A percentile compares a stretch with the other conserved stretches of the same genome.
Conservation (phyloP, 2,329 filamentous ascomycete species). For the Colletotrichum simmondsii region DNA sequence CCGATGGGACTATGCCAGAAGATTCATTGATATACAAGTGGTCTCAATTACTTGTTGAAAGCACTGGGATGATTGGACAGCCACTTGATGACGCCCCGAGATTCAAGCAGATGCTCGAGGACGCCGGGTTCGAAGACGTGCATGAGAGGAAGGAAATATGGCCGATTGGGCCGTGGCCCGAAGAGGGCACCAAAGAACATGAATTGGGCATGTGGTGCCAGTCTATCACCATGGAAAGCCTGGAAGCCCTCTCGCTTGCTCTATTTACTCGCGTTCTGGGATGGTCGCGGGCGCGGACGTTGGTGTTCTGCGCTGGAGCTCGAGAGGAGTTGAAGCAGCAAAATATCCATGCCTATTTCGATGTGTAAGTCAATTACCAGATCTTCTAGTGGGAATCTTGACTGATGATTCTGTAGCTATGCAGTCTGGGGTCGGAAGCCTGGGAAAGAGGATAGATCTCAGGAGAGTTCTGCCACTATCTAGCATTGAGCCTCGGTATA, state of each 20-base stretch:
- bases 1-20: background rate
- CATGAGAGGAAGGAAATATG: slow-evolving; percentile 43
- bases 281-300: slow-evolving; percentile 45
- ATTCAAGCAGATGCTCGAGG: slow-evolving; percentile 34
- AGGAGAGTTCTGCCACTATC: too few relatives aligned
- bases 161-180: slow-evolving; percentile 49
- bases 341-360: slow-evolving; percentile 49
- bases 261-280: slow-evolving; percentile 46
- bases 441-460: too few relatives aligned
- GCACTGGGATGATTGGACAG: background rate
- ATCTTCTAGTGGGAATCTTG: too few relatives aligned
- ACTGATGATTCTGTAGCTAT: background rate
- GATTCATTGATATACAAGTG: slow-evolving; percentile 28
- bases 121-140: slow-evolving; percentile 47
- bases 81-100: background rate
- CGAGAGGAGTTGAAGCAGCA: slow-evolving; percentile 44
- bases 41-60: slow-evolving; percentile 36
- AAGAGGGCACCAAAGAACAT: slow-evolving; percentile 43
- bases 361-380: slow-evolving; percentile 43
- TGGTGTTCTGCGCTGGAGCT: slow-evolving; percentile 46
- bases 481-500: too few relatives aligned
- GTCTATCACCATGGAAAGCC: slow-evolving; percentile 34
- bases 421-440: slow-evolving; percentile 8
- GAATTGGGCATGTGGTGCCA: slow-evolving; percentile 44
- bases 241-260: slow-evolving; percentile 45